Evolutionary conservation across 2,329 filamentous ascomycete genomes (phyloP).

Genomic region (Botrytis galanthina): DNA sequence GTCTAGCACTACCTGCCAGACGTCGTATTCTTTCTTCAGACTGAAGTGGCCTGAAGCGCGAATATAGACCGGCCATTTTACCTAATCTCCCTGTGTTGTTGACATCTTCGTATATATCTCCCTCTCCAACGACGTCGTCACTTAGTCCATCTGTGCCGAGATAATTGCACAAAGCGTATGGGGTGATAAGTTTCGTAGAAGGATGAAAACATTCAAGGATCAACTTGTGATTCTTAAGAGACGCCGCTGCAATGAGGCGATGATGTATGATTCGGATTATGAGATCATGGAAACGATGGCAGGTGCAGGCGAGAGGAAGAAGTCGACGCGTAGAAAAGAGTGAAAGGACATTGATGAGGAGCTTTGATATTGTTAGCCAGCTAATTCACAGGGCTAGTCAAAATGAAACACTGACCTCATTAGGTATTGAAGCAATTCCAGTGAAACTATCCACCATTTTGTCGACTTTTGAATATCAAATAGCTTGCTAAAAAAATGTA

Average conservation of each 20-base stretch:
- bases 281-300: constrained; percentile 61
- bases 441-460: constrained; percentile 24
- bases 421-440: constrained; percentile 29
- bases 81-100: constrained; percentile 41
- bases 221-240: constrained; percentile 59
- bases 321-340: constrained; percentile 50
- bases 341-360: constrained; percentile 51
- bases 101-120: constrained; percentile 25
- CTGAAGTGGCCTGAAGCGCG: constrained; percentile 65
- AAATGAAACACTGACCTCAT: constrained; percentile 27
- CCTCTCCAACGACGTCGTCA: constrained; percentile 42
- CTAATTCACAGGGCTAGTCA: not conserved
- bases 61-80: constrained; percentile 59
- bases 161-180: constrained; percentile 67
- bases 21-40: constrained; percentile 47
- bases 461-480: constrained; percentile 1
- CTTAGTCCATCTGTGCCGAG: constrained; percentile 59
- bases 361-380: constrained; percentile 38
- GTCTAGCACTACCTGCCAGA: constrained; percentile 41
- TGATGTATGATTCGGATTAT: constrained; percentile 63
- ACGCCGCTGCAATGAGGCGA: constrained; percentile 58
- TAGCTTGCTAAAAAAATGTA: not conserved
- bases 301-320: constrained; percentile 57
- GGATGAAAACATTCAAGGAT: constrained; percentile 80
- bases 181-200: constrained; percentile 63